phyloP scores from a whole-genome alignment of 306 rosid species.

The Trifolium fragiferum region DNA sequence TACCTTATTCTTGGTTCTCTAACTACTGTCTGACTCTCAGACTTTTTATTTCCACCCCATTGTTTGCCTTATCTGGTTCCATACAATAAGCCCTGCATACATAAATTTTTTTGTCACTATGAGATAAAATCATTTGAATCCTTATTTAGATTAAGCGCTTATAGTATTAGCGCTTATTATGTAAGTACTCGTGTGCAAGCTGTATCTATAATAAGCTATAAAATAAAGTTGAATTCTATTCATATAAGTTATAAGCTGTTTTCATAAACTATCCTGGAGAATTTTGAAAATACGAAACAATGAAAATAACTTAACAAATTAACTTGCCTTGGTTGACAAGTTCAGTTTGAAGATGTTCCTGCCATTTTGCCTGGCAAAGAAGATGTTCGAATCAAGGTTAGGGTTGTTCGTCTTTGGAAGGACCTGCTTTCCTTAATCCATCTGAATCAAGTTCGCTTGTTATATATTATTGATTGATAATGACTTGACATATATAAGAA shows the following conservation, averaged over 20 bases:
- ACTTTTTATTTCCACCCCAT: conserved; percentile 68
- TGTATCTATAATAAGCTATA: neutral
- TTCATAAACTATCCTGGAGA: neutral
- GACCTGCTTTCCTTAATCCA: too few relatives aligned
- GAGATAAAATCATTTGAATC: too few relatives aligned
- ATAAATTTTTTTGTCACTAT: conserved; percentile 36
- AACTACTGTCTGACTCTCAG: conserved; percentile 40
- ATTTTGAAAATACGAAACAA: too few relatives aligned
- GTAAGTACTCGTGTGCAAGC: neutral
- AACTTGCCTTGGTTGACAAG: too few relatives aligned
- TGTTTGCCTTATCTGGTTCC: conserved; percentile 83
- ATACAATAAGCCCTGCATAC: conserved; percentile 77
- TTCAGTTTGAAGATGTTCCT: too few relatives aligned
- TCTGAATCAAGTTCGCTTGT: too few relatives aligned
- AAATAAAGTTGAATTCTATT: neutral
- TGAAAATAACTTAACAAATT: too few relatives aligned
- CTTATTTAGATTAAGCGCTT: neutral
- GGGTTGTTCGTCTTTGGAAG: too few relatives aligned
- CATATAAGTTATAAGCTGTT: neutral
- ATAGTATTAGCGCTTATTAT: neutral
- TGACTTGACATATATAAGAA: too few relatives aligned
- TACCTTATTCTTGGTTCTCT: conserved; percentile 77
- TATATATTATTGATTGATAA: too few relatives aligned
- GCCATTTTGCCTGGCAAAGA: too few relatives aligned
- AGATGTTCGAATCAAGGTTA: too few relatives aligned